Evolutionary conservation across 257 asterid genomes (phyloP), one percentile per base, ranked within the genome.

Genomic region (Haberlea rhodopensis): DNA sequence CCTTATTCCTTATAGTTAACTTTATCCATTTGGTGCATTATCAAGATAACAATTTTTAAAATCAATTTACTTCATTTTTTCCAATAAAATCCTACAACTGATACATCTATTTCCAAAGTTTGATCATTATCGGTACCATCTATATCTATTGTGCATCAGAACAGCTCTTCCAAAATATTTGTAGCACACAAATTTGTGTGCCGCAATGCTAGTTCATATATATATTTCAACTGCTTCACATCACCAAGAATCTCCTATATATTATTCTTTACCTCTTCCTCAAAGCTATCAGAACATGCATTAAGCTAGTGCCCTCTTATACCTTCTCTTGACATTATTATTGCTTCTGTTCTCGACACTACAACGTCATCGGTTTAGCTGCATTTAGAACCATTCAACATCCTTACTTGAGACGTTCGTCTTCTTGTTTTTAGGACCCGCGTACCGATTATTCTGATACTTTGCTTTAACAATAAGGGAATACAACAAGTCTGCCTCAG

Each of bases 401-500:
- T 77, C 82, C 74, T 83, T 28, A 61, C 75, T 73, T 48, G 86
- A 85, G 74, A 28, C 81, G 66, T 74, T 78, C 13, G 81, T 64
- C 18, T 83, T 81, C 73, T 72, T 40, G 15, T 40, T 80, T 79
- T 81, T 86, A 4, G 96, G 95, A 63, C 53, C 78, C 63, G 63
- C 80, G 58, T 78, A 89, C 34, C 95, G 85, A 70, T 84, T 87
- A 59, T 92, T 89, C 87, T 87, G 95, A 45, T 72, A 85, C 53
- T 43, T 80, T 60, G 97, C 98, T 75, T 89, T 89, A 25, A 73
- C 75, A 59, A 92, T 75, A 60, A 92, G 95, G 0, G 92, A 66
- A 63, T 84, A 92, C 1, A 91, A 81, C 75, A 89, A 77, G 70
- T 89, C 94, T 2, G 84, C 90, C 76, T 92, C 97, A 20, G 95